phyloP scores from a whole-genome alignment of 495 filamentous ascomycete genomes.

The Apiosordaria backusii region DNA sequence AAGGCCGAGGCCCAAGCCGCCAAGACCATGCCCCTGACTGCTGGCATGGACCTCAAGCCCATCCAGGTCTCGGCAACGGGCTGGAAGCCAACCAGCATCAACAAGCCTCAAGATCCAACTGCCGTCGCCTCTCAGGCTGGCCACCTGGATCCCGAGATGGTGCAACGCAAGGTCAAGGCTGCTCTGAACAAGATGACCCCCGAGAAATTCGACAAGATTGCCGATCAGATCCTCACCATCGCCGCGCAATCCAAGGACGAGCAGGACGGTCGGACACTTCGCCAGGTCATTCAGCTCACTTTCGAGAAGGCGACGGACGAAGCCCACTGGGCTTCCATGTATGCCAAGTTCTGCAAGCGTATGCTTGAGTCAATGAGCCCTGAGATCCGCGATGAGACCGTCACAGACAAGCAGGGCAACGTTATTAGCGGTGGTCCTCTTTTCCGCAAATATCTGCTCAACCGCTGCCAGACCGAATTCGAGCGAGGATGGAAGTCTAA shows the following conservation, averaged over 20 bases:
- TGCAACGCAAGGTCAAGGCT: conserved; percentile 98
- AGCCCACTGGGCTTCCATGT: conserved; percentile 98
- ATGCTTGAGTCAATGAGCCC: conserved; percentile 96
- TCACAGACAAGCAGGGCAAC: conserved; percentile 77
- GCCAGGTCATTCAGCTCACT: conserved; percentile 96
- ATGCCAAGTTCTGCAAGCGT: conserved; percentile 95
- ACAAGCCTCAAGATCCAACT: conserved; percentile 33
- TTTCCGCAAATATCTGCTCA: conserved; percentile 98
- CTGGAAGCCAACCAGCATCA: conserved; percentile 85
- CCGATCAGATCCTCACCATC: conserved; percentile 88
- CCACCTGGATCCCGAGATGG: conserved; percentile 82
- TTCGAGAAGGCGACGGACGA: conserved; percentile 99
- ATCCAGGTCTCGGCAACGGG: conserved; percentile 65
- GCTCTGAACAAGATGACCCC: conserved; percentile 99
- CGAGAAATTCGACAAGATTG: conserved; percentile 96
- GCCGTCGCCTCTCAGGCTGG: conserved; percentile 47
- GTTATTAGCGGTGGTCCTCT: conserved; percentile 87
- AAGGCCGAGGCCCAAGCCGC: conserved; percentile 63
- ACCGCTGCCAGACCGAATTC: conserved; percentile 98
- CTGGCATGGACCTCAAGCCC: conserved; percentile 73
- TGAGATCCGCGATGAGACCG: conserved; percentile 92
- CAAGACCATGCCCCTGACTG: conserved; percentile 86
- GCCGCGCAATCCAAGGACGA: conserved; percentile 94
- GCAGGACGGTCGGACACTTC: conserved; percentile 85
- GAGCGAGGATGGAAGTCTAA: conserved; percentile 97